phyloP scores from a whole-genome alignment of 768 basidiomycete genomes.

The Boletus reticulatus region DNA sequence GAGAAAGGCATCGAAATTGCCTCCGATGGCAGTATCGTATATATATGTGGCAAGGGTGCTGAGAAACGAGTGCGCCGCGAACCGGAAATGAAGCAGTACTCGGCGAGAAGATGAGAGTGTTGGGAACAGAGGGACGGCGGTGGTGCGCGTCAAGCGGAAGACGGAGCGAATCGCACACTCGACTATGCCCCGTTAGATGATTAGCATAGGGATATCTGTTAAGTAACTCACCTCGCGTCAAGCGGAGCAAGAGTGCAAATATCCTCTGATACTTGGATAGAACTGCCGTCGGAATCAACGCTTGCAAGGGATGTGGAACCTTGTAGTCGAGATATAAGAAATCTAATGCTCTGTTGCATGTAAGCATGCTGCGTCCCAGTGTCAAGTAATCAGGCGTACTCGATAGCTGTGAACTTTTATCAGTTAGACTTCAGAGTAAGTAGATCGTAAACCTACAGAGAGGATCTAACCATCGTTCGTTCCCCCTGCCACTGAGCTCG shows the following conservation, averaged over 20 bases:
- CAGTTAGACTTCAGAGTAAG: background rate
- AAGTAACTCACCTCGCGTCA: slow-evolving; percentile 64
- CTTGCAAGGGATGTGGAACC: slow-evolving; percentile 74
- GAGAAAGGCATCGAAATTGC: slow-evolving; percentile 73
- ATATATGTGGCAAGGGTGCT: slow-evolving; percentile 66
- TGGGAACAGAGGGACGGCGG: slow-evolving; percentile 51
- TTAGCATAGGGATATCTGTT: background rate
- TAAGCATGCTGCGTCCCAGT: background rate
- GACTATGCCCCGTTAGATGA: slow-evolving; percentile 39
- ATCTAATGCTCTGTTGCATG: slow-evolving; percentile 65
- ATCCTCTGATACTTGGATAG: slow-evolving; percentile 85
- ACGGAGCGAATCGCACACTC: slow-evolving; percentile 64
- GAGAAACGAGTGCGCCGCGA: slow-evolving; percentile 70
- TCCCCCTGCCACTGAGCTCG: slow-evolving; percentile 63
- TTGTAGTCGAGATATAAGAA: slow-evolving; percentile 91
- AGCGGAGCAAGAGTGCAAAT: slow-evolving; percentile 74
- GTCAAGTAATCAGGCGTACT: slow-evolving; percentile 10
- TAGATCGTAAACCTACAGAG: slow-evolving; percentile 54
- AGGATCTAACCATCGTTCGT: slow-evolving; percentile 80
- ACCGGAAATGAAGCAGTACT: slow-evolving; percentile 67
- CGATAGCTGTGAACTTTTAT: slow-evolving; percentile 19
- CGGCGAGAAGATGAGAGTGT: slow-evolving; percentile 52
- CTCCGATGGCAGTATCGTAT: slow-evolving; percentile 78
- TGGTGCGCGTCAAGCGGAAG: slow-evolving; percentile 57
- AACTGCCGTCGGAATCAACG: slow-evolving; percentile 66